Percentiles rank a stretch among this genome's conserved stretches.
Conservation (phyloP, 2,329 filamentous ascomycete species). For the Aspergillus tamarii region DNA sequence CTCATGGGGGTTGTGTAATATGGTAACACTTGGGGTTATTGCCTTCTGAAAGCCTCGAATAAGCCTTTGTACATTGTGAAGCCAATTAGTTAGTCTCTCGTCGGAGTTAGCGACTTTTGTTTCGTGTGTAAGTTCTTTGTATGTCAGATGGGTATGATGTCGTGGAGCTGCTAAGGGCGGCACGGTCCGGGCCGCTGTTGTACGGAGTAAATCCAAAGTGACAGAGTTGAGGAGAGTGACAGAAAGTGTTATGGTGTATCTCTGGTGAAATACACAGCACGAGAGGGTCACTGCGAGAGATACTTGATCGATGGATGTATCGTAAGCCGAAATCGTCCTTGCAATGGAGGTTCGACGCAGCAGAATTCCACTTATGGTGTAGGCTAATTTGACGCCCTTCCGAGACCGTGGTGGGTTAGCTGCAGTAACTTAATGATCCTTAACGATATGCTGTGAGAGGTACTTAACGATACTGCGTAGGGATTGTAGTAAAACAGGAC, state of each 20-base stretch:
- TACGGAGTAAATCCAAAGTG: not conserved
- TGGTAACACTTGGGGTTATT: not conserved
- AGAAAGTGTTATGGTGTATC: not conserved
- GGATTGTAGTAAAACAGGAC: constrained; percentile 6
- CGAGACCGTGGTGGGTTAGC: constrained; percentile 1
- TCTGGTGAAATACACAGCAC: not conserved
- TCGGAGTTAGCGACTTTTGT: not conserved
- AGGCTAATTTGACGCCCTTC: not conserved
- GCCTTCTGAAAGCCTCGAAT: not conserved
- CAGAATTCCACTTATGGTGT: too few relatives aligned
- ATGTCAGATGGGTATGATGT: not conserved
- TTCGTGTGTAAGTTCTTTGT: not conserved
- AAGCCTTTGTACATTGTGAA: not conserved
- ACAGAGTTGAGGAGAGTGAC: not conserved
- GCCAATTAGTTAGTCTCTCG: not conserved
- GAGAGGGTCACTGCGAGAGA: not conserved
- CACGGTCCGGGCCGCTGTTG: not conserved
- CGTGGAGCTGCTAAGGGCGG: not conserved
- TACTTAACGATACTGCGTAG: not conserved
- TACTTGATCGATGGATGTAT: not conserved
- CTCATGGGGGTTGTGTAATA: not conserved
- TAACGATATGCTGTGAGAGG: not conserved
- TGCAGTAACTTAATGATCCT: not conserved
- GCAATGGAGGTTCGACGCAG: not conserved
- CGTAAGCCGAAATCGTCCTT: not conserved